Percentiles rank a stretch among this genome's conserved stretches.
These are phyloP conservation scores for Alternaria ethzedia DNA, from an alignment of 2,329 filamentous ascomycete genomes.

Conservation along the genomic window DNA sequence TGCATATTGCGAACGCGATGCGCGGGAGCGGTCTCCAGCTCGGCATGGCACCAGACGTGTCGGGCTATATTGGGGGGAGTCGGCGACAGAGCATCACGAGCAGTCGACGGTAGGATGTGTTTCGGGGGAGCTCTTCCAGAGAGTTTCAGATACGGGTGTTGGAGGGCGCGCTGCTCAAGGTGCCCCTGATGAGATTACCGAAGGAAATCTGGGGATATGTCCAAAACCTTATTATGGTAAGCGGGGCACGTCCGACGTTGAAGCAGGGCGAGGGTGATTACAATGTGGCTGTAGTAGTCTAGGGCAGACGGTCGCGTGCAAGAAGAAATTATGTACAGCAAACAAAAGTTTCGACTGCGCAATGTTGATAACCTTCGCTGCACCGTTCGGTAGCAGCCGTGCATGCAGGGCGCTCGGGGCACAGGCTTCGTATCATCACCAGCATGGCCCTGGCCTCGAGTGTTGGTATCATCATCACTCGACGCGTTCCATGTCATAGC, in stretches of 20 bases:
- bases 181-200: conserved; percentile 21
- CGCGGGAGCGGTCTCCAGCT: conserved; percentile 94
- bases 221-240: conserved; percentile 9
- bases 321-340: conserved; percentile 1
- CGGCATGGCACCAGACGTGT: conserved; percentile 45
- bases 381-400: conserved; percentile 19
- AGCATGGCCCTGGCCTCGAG: conserved; percentile 11
- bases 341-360: conserved; percentile 6
- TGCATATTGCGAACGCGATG: conserved; percentile 97
- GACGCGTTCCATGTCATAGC: conserved; percentile 3
- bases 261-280: not conserved
- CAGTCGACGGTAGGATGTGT: conserved; percentile 1
- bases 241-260: conserved; percentile 14
- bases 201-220: conserved; percentile 16
- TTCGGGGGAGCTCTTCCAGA: conserved; percentile 2
- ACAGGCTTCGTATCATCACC: conserved; percentile 15
- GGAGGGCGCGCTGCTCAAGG: conserved; percentile 12
- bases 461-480: conserved; percentile 5
- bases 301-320: not conserved
- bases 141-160: not conserved
- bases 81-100: conserved; percentile 44
- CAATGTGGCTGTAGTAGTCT: conserved; percentile 1
- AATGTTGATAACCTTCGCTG: conserved; percentile 6
- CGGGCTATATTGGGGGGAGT: conserved; percentile 36
- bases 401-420: conserved; percentile 21